Conservation (phyloP, 2,329 filamentous ascomycete species). For the Fonsecaea multimorphosa region DNA sequence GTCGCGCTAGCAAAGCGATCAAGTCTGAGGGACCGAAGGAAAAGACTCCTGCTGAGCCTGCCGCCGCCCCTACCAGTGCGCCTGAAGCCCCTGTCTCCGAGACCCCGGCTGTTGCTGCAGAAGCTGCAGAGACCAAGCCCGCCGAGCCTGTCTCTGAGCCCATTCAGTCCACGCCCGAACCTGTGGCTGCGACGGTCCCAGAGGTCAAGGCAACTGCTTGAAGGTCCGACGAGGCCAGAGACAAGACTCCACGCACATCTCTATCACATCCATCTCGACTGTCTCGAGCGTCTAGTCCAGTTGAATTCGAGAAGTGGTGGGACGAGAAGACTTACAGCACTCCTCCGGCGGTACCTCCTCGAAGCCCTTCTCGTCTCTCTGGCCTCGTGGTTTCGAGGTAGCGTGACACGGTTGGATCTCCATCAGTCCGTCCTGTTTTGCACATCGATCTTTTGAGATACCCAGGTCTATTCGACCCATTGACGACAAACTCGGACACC, state of each 20-base stretch:
- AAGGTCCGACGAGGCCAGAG: conserved; percentile 42
- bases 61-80: conserved; percentile 20
- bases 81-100: conserved; percentile 36
- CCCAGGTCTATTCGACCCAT: conserved; percentile 21
- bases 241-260: conserved; percentile 38
- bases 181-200: conserved; percentile 29
- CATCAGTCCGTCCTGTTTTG: conserved; percentile 13
- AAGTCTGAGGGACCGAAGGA: conserved; percentile 46
- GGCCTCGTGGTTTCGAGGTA: conserved; percentile 39
- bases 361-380: conserved; percentile 42
- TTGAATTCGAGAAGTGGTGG: conserved; percentile 44
- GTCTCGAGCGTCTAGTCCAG: conserved; percentile 39
- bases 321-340: conserved; percentile 38
- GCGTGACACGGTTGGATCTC: conserved; percentile 27
- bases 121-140: conserved; percentile 30
- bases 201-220: conserved; percentile 41
- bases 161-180: conserved; percentile 24
- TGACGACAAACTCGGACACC: conserved; percentile 38
- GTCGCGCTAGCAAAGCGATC: conserved; percentile 56
- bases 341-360: conserved; percentile 36
- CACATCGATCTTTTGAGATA: conserved; percentile 25
- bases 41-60: conserved; percentile 44
- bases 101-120: conserved; percentile 43
- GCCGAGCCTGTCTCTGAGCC: conserved; percentile 34
- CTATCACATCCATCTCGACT: conserved; percentile 38